phyloP scores from a whole-genome alignment of 306 rosid genomes.

The Oemleria cerasiformis region DNA sequence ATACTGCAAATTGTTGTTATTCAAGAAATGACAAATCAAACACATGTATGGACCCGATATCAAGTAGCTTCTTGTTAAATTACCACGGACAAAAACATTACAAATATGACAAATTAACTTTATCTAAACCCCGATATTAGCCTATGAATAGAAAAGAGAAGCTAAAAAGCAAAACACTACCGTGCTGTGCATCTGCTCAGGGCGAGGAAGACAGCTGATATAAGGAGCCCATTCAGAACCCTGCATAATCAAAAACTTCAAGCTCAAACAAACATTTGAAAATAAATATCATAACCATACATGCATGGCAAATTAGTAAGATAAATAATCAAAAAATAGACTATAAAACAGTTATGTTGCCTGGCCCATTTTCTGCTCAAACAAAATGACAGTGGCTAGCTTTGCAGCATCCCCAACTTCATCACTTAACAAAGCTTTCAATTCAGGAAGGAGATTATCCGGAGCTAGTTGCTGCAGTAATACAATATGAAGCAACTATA shows the following conservation, averaged over 20 bases:
- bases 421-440: slow-evolving; percentile 37
- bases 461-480: slow-evolving; percentile 67
- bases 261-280: not conserved
- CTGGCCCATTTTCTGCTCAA: slow-evolving; percentile 55
- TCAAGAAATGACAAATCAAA: not conserved
- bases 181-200: slow-evolving; percentile 52
- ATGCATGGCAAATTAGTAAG: not conserved
- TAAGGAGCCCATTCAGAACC: slow-evolving; percentile 72
- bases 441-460: slow-evolving; percentile 48
- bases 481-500: not conserved
- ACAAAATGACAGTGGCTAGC: slow-evolving; percentile 53
- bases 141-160: not conserved
- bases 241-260: slow-evolving; percentile 26
- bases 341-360: slow-evolving; percentile 27
- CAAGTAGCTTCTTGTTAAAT: not conserved
- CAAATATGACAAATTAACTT: not conserved
- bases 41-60: not conserved
- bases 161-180: slow-evolving; percentile 33
- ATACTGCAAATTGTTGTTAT: not conserved
- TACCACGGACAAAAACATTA: not conserved
- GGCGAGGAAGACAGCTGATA: slow-evolving; percentile 55
- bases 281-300: not conserved
- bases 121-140: not conserved
- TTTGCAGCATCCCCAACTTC: slow-evolving; percentile 54
- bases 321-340: not conserved